Percentiles rank a stretch among this genome's conserved stretches.
Evolutionary conservation across 2,329 filamentous ascomycete genomes (phyloP).

Genomic region (Achaetomium macrosporum): DNA sequence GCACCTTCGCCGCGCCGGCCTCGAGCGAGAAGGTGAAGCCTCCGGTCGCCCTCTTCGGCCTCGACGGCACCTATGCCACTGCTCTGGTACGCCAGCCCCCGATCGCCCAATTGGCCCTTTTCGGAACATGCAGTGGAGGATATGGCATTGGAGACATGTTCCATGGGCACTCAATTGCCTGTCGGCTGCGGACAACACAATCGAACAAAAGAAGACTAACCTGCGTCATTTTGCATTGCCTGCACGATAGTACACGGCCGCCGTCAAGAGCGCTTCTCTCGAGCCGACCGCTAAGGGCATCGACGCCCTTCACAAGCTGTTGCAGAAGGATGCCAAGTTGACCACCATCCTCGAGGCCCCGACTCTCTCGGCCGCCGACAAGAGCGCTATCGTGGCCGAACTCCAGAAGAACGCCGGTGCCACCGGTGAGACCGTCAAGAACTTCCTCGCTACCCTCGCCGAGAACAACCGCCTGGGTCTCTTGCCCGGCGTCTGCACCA

Average conservation of each 20-base stretch:
- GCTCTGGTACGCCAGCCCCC: slow-evolving; percentile 72
- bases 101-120: slow-evolving; percentile 1
- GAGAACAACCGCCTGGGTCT: slow-evolving; percentile 93
- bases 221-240: slow-evolving; percentile 35
- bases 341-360: slow-evolving; percentile 68
- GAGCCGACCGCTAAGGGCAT: slow-evolving; percentile 81
- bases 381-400: slow-evolving; percentile 79
- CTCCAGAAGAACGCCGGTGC: slow-evolving; percentile 74
- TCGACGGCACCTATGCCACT: slow-evolving; percentile 97
- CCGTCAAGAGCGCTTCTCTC: slow-evolving; percentile 78
- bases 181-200: not conserved
- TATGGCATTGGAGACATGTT: not conserved
- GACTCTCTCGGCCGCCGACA: slow-evolving; percentile 72
- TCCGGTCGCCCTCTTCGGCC: slow-evolving; percentile 84
- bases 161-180: not conserved
- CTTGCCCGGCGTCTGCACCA: slow-evolving; percentile 74
- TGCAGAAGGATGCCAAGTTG: slow-evolving; percentile 82
- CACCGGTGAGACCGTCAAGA: slow-evolving; percentile 79
- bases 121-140: slow-evolving; percentile 3
- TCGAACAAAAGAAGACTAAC: slow-evolving; percentile 25
- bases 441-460: slow-evolving; percentile 84
- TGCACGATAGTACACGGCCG: slow-evolving; percentile 77
- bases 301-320: slow-evolving; percentile 60
- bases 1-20: slow-evolving; percentile 68
- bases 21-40: slow-evolving; percentile 66